Base-by-base conservation (phyloP, 768 basidiomycete genomes). In the Boletus coccyginus region DNA sequence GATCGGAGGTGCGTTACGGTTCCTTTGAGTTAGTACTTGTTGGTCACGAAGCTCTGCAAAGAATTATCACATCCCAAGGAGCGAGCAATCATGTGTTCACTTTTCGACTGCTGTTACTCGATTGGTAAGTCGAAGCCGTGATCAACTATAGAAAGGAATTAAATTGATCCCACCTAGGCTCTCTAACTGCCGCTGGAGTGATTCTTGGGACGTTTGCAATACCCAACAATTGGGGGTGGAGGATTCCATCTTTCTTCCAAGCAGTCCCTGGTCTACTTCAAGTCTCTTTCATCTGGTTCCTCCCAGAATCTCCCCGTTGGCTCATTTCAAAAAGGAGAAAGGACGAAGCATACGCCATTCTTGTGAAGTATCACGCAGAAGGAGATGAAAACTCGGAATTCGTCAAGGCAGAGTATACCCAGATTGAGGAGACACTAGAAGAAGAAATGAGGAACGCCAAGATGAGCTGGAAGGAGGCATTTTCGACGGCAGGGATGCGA, bases 221-320 rank as follows among this genome's bases (percentile, higher is more conserved):
- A 76, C 46, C 62, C 0, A 79, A 61, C 47, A 77, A 82, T 61
- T 85, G 84, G 84, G 83, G 81, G 12, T 87, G 86, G 86, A 77
- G 86, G n/a, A 84, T 87, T 21, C 86, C 85, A 0, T 67, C 62
- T 1, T 81, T 84, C n/a, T 75, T 86, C 7, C 86, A 87, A 66
- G 60, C 80, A 35, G 64, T 77, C 1, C 86, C 86, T 2, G 79
- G 78, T 55, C 33, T 75, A 12, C 68, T 86, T 21, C 85, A 87
- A 58, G 63, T 86, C 43, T 56, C 60, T 27, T 83, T 87, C 66
- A 75, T 87, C 48, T 78, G 70, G 64, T 81, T 83, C 63, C 71
- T 86, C 16, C 84, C 84, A 3, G 86, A 88, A 62, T 85, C 83
- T 12, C 86, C 86, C 16, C 78, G 83, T 39, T 87, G 84, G 84